Percentiles rank a stretch among this genome's conserved stretches.
These are phyloP conservation scores for Thamnidium elegans DNA, from an alignment of 192 early-diverging fungal species.

Conservation along the genomic window DNA sequence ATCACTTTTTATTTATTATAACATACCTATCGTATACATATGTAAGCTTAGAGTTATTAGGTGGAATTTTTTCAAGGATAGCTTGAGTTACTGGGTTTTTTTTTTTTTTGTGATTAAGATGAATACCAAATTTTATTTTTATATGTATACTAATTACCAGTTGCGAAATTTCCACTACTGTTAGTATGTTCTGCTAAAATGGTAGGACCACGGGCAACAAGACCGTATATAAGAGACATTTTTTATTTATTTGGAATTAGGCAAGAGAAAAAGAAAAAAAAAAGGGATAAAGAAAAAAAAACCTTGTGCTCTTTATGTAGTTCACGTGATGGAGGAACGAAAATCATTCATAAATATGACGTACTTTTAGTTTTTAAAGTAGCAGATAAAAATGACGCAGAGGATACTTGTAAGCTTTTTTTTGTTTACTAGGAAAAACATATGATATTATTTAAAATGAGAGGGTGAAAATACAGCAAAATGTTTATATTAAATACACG, in stretches of 20 bases:
- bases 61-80: constrained; percentile 86
- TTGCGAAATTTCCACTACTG: constrained; percentile 79
- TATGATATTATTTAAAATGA: too few relatives aligned
- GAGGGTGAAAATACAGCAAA: too few relatives aligned
- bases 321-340: not conserved
- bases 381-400: too few relatives aligned
- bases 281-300: not conserved
- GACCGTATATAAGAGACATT: constrained; percentile 79
- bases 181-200: constrained; percentile 84
- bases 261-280: not conserved
- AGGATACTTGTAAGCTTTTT: too few relatives aligned
- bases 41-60: constrained; percentile 87
- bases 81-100: constrained; percentile 65
- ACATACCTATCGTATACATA: constrained; percentile 83
- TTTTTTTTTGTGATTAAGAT: not conserved
- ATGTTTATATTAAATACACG: too few relatives aligned
- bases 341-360: too few relatives aligned
- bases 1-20: not conserved
- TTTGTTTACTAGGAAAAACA: too few relatives aligned
- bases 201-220: constrained; percentile 73
- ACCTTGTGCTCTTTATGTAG: not conserved
- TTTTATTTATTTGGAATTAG: not conserved
- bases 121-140: not conserved
- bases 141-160: constrained; percentile 39
- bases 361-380: too few relatives aligned